phyloP scores from a whole-genome alignment of 169 alveolate genomes.

The Plasmodium sp. region DNA sequence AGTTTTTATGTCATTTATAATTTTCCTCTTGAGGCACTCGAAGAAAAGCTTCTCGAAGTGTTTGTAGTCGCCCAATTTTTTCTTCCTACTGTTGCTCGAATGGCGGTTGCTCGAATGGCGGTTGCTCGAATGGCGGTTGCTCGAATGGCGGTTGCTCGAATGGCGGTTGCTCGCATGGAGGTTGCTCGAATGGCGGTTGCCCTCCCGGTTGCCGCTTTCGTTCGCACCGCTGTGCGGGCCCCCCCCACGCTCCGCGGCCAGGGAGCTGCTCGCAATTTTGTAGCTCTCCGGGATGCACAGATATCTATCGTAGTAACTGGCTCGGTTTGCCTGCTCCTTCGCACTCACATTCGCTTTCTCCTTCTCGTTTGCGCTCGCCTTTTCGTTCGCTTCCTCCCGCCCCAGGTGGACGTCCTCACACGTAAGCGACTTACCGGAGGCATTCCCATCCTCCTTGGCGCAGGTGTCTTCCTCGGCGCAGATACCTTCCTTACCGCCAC shows the following conservation, averaged over 20 bases:
- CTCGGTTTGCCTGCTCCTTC: background rate
- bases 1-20: conserved; percentile 53
- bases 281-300: background rate
- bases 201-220: background rate
- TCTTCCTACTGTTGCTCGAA: background rate
- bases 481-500: background rate
- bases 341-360: background rate
- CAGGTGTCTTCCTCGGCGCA: background rate
- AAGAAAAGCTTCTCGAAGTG: conserved; percentile 42
- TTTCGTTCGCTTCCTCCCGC: background rate
- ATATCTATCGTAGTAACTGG: background rate
- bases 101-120: too few relatives aligned
- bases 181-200: too few relatives aligned
- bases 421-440: conserved; percentile 5
- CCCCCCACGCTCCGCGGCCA: background rate
- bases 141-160: too few relatives aligned
- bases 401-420: background rate
- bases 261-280: background rate
- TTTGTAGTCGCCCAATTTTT: conserved; percentile 14
- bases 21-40: conserved; percentile 36
- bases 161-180: too few relatives aligned
- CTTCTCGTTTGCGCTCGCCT: background rate
- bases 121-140: too few relatives aligned
- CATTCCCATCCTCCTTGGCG: background rate
- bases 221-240: background rate